phyloP scores from a whole-genome alignment of 2,329 filamentous ascomycete genomes.

The Didymosphaeria variabile region DNA sequence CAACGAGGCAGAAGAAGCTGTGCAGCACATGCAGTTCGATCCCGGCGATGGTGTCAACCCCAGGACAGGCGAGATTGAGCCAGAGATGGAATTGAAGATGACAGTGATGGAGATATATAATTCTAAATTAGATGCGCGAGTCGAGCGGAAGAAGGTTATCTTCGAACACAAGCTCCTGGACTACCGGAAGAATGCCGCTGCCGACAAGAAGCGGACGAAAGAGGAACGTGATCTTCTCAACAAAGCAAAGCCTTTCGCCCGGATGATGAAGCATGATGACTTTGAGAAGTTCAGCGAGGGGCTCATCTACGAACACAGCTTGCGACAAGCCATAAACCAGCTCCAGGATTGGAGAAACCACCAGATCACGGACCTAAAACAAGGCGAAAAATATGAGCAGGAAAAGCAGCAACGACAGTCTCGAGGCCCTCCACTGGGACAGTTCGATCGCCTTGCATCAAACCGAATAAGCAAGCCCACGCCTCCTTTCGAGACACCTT shows the following conservation, averaged over 20 bases:
- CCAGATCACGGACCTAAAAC: conserved; percentile 83
- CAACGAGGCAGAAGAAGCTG: conserved; percentile 97
- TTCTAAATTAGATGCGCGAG: conserved; percentile 84
- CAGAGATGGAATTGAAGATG: conserved; percentile 96
- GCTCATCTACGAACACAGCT: conserved; percentile 87
- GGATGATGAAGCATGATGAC: conserved; percentile 95
- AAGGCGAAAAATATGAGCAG: conserved; percentile 89
- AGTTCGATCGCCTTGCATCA: conserved; percentile 84
- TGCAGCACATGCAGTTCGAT: conserved; percentile 98
- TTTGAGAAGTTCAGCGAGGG: conserved; percentile 87
- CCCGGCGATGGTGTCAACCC: conserved; percentile 93
- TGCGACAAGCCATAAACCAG: conserved; percentile 87
- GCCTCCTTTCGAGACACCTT: conserved; percentile 72
- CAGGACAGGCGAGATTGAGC: conserved; percentile 83
- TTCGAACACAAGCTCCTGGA: conserved; percentile 95
- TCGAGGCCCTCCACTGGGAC: conserved; percentile 72
- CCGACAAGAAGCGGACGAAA: conserved; percentile 95
- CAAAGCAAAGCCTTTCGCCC: conserved; percentile 93
- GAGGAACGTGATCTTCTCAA: conserved; percentile 91
- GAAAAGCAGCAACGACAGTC: conserved; percentile 84
- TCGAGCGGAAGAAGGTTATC: conserved; percentile 94
- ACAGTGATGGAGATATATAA: conserved; percentile 99
- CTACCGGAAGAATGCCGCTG: conserved; percentile 87
- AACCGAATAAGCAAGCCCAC: conserved; percentile 72
- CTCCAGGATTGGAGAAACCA: conserved; percentile 92